A percentile compares a stretch with the other conserved stretches of the same genome.
Evolutionary conservation across 2,329 filamentous ascomycete genomes (phyloP).

Genomic region (Fusarium abutilonis): DNA sequence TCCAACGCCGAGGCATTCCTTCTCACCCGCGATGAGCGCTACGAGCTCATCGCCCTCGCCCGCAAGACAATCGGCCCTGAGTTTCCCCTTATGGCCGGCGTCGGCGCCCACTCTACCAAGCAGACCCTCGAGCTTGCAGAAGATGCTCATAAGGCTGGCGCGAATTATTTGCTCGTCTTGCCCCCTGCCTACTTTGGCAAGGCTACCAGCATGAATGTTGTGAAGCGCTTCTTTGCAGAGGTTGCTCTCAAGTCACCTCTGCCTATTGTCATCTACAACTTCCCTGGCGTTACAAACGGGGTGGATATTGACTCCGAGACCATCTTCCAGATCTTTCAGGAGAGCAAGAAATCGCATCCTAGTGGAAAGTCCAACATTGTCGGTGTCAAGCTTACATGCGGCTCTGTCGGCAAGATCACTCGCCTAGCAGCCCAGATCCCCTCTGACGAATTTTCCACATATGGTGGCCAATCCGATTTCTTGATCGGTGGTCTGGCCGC

Average conservation of each 20-base stretch:
- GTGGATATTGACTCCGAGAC: slow-evolving; percentile 73
- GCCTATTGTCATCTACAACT: slow-evolving; percentile 74
- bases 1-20: slow-evolving; percentile 67
- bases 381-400: slow-evolving; percentile 76
- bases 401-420: slow-evolving; percentile 76
- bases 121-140: slow-evolving; percentile 68
- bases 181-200: slow-evolving; percentile 74
- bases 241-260: slow-evolving; percentile 62
- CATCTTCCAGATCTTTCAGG: slow-evolving; percentile 51
- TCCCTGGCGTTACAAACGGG: slow-evolving; percentile 74
- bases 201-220: slow-evolving; percentile 64
- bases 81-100: slow-evolving; percentile 83
- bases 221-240: slow-evolving; percentile 68
- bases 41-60: slow-evolving; percentile 65
- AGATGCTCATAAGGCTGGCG: slow-evolving; percentile 69
- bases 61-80: slow-evolving; percentile 83
- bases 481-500: slow-evolving; percentile 68
- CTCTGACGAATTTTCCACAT: slow-evolving; percentile 69
- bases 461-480: slow-evolving; percentile 79
- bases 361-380: slow-evolving; percentile 65
- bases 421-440: slow-evolving; percentile 64
- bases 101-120: slow-evolving; percentile 70
- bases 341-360: slow-evolving; percentile 37
- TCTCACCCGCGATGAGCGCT: slow-evolving; percentile 67
- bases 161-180: slow-evolving; percentile 69